Conservation (phyloP, 1,284 basidiomycete genomes). For the Cerioporus squamosus region DNA sequence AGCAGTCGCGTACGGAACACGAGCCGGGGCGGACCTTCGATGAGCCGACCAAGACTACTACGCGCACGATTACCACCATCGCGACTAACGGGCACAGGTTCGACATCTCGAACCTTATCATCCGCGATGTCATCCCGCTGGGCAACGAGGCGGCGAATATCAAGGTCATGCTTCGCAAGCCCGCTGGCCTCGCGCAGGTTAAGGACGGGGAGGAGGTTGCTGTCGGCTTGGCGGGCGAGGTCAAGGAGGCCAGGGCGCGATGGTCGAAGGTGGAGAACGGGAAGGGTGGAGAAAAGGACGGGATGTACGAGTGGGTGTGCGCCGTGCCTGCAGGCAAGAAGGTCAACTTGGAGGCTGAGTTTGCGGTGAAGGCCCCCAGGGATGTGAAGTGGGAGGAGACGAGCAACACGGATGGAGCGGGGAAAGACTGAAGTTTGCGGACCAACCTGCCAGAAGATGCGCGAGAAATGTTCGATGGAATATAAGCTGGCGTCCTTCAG, state of each 20-base stretch:
- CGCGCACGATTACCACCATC: constrained; percentile 46
- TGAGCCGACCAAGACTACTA: constrained; percentile 46
- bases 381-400: neutral
- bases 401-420: too few species aligned
- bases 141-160: constrained; percentile 45
- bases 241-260: constrained; percentile 20
- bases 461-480: too few species aligned
- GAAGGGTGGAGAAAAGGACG: constrained; percentile 31
- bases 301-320: constrained; percentile 35
- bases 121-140: constrained; percentile 53
- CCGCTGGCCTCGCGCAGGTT: constrained; percentile 49
- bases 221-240: constrained; percentile 16
- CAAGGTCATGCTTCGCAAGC: constrained; percentile 51
- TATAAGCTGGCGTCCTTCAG: too few species aligned
- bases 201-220: constrained; percentile 45
- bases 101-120: constrained; percentile 45
- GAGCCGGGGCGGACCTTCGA: constrained; percentile 37
- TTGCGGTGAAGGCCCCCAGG: constrained; percentile 1
- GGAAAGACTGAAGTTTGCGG: too few species aligned
- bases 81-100: constrained; percentile 55
- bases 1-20: constrained; percentile 31
- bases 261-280: constrained; percentile 27
- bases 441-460: too few species aligned
- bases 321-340: constrained; percentile 31
- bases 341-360: constrained; percentile 42